Conservation (phyloP, 116 monocot species). For the Papilionanthe hybrid region DNA sequence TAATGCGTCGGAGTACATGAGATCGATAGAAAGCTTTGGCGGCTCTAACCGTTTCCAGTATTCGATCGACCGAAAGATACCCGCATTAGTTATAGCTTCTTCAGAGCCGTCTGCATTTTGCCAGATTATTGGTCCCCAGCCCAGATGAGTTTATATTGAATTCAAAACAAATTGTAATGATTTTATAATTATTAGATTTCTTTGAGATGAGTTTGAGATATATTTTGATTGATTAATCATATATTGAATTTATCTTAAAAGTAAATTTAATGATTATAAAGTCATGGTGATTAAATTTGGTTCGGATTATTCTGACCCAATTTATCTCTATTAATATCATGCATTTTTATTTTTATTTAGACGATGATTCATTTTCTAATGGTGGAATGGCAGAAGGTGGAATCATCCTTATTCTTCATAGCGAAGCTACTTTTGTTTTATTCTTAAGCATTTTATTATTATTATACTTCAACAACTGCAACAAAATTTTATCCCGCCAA, state of each 20-base stretch:
- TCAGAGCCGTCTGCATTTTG: slow-evolving; percentile 18
- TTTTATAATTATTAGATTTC: too few species aligned
- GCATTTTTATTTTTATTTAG: background rate
- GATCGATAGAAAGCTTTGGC: slow-evolving; percentile 55
- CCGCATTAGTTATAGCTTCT: slow-evolving; percentile 14
- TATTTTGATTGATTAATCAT: too few species aligned
- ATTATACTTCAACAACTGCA: too few species aligned
- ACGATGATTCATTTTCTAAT: background rate
- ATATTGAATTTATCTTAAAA: background rate
- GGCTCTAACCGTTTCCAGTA: slow-evolving; percentile 41
- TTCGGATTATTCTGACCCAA: too few species aligned
- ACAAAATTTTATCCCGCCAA: too few species aligned
- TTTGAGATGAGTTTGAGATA: too few species aligned
- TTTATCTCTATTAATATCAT: too few species aligned
- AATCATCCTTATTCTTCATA: background rate
- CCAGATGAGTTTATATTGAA: slow-evolving; percentile 17
- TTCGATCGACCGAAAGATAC: slow-evolving; percentile 21
- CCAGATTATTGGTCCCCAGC: slow-evolving; percentile 25
- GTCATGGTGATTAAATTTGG: too few species aligned
- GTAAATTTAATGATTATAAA: background rate
- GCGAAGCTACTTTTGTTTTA: background rate
- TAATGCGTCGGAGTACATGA: slow-evolving; percentile 70
- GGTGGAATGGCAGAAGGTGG: background rate
- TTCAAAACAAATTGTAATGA: too few species aligned
- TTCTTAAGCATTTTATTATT: background rate